These are phyloP conservation scores for Ascoidea rubescens DNA, from an alignment of 805 yeast species.

Conservation along the genomic window DNA sequence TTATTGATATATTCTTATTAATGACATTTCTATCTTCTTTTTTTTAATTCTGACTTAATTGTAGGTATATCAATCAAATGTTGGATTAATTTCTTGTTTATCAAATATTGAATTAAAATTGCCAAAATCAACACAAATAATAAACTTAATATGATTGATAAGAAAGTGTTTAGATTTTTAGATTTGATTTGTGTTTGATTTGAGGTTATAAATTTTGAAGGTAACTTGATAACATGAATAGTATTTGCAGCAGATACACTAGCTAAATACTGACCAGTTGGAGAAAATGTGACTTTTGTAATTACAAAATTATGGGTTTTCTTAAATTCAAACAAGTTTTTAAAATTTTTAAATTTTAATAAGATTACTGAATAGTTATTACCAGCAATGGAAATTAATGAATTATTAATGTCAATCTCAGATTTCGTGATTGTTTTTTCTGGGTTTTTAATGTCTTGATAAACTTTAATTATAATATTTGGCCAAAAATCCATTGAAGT, in stretches of 20 bases:
- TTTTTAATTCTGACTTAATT: too few species aligned
- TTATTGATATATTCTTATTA: too few species aligned
- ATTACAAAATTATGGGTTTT: slow-evolving; percentile 70
- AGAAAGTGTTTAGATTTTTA: slow-evolving; percentile 17
- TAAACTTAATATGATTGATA: slow-evolving; percentile 22
- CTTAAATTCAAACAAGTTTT: slow-evolving; percentile 32
- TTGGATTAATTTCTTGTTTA: slow-evolving; percentile 9
- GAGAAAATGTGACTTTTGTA: slow-evolving; percentile 57
- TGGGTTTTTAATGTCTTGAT: neutral
- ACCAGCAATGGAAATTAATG: slow-evolving; percentile 26
- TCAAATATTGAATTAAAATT: slow-evolving; percentile 19
- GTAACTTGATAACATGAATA: slow-evolving; percentile 47
- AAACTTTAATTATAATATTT: neutral
- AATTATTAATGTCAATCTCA: slow-evolving; percentile 7
- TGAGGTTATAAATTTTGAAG: slow-evolving; percentile 31
- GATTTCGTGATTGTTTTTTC: slow-evolving; percentile 6
- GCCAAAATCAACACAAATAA: slow-evolving; percentile 21
- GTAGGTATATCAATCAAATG: slow-evolving; percentile 5
- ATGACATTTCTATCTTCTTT: too few species aligned
- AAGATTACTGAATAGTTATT: slow-evolving; percentile 53
- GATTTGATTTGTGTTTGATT: slow-evolving; percentile 15
- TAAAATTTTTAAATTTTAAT: slow-evolving; percentile 37
- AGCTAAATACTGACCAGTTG: slow-evolving; percentile 52
- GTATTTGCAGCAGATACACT: slow-evolving; percentile 70
- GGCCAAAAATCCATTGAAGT: slow-evolving; percentile 33